Base-by-base conservation (phyloP, 495 filamentous ascomycete genomes). In the Hypomontagnella submonticulosa region DNA sequence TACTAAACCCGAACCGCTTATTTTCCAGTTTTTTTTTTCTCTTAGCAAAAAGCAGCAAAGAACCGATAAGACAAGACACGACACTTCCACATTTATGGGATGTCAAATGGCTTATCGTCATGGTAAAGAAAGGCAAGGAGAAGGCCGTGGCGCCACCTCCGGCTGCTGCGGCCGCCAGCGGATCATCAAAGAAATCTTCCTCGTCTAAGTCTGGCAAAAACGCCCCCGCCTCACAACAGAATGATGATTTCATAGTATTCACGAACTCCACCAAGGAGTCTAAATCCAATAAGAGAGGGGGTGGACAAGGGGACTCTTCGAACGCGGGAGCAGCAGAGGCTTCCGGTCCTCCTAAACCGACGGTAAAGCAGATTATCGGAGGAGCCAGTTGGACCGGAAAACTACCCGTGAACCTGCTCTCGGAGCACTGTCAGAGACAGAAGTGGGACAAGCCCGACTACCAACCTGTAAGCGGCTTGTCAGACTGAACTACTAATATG, bases 351-450 rank as follows among this genome's bases (percentile, higher is more conserved):
- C 92, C 92, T 61, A 90, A 89, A 67, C 91, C 92, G 36, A 88
- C 91, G 30, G 88, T 92, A 53, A 90, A 92, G 76, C 88, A 91
- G 65, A 79, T 99, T 57, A 97, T 99, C 75, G 96, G 92, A 48
- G 95, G 95, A 48, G 86, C 91, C 66, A 97, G 92, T 72, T 99
- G 96, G 96, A 99, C 95, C 0, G 95, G 95, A 34, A 99, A 99
- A 74, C 78, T 99, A 36, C 95, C 95, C 3, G 90, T 97, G 51
- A 95, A 93, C 72, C 82, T 99, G 72, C 87, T 99, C 55, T 89
- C 90, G 13, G 95, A 99, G 82, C 92, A 96, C 79, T 96, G 91
- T 71, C 92, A 97, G 75, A 93, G 93, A 78, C 90, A 94, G 77
- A 92, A 91, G 71, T 99, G 95, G 95, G 89, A 90, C 63, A 95